These are phyloP conservation scores for Lobosporangium transversale DNA, from an alignment of 192 early-diverging fungal genomes.

Conservation along the genomic window DNA sequence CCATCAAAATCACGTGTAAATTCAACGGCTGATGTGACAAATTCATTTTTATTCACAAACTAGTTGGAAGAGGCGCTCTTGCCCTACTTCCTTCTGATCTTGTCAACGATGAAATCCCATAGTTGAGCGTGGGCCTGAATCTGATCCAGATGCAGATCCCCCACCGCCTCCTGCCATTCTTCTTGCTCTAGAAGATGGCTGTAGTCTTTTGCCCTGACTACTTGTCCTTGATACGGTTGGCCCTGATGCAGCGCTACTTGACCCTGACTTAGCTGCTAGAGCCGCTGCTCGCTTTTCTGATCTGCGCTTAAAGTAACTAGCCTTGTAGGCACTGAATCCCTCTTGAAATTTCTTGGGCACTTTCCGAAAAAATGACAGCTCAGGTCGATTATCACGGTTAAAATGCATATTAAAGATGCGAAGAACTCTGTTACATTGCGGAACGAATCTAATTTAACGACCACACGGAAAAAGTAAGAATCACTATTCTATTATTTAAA, in stretches of 20 bases:
- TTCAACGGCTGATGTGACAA: background rate
- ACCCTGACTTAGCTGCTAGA: conserved; percentile 2
- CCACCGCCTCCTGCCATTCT: conserved; percentile 30
- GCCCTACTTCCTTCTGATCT: background rate
- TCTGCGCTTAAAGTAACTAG: conserved; percentile 59
- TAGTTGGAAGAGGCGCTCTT: too few species aligned
- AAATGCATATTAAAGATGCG: conserved; percentile 68
- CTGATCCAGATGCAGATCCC: conserved; percentile 43
- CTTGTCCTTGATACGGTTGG: background rate
- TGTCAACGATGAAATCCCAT: conserved; percentile 14
- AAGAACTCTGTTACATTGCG: conserved; percentile 66
- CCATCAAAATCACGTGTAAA: conserved; percentile 3
- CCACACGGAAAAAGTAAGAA: too few species aligned
- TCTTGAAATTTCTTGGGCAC: conserved; percentile 66
- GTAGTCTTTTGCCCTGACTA: conserved; percentile 19
- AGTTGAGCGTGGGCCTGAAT: conserved; percentile 24
- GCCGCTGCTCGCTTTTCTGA: conserved; percentile 53
- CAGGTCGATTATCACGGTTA: conserved; percentile 55
- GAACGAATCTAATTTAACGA: conserved; percentile 71
- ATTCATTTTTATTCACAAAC: too few species aligned
- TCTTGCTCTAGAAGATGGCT: conserved; percentile 24
- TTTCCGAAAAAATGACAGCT: conserved; percentile 60
- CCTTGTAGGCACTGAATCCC: conserved; percentile 59
- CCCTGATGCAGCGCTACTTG: conserved; percentile 1
- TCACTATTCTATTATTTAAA: too few species aligned